Evolutionary conservation across 2,329 filamentous ascomycete genomes (phyloP), one percentile per base, ranked within the genome.

Genomic region (Cordyceps cicadae): DNA sequence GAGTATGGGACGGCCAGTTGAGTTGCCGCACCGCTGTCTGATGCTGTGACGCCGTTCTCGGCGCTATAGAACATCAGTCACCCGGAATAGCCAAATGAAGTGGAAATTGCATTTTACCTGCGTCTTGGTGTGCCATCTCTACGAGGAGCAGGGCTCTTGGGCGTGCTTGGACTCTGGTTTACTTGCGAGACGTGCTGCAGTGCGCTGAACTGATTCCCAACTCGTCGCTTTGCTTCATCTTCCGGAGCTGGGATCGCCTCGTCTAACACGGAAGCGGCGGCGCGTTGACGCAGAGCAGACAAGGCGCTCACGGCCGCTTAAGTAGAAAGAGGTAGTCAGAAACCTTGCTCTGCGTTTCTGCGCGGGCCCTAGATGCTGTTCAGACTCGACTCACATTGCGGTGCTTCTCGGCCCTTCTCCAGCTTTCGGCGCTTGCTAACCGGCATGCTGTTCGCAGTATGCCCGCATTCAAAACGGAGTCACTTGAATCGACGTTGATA

Each of bases 301-400:
- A 75, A 64, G 6, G 74, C 73, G 62, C 71, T 74, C n/a, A 75
- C 64, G n/a, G 74, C 73, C 46, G 70, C 61, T 62, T 52, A 7
- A 59, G n/a, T 2, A 19, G 45, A 24, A 46, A 3, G n/a, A 45
- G 1, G 29, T 24, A 17, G 26, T 57, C 5, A 52, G 37, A 24
- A 9, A 21, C 7, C 7, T 14, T 32, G 3, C 5, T 29, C 15
- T 32, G 6, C 14, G n/a, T 51, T 17, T 29, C 4, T 6, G 14
- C 12, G n/a, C 46, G 5, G 9, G 11, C 21, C 11, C 4, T 15
- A 46, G 12, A 53, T 5, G 19, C 5, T 39, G 3, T 12, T 29
- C 2, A 17, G 5, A 49, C 71, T 67, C 64, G 5, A 50, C 71
- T 67, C 64, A 75, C 73, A 65, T 59, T 70, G 67, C 49, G 70